Percentiles rank a stretch among this genome's conserved stretches.
These are phyloP conservation scores for Coelastrella sp. DNA, from an alignment of 139 green algal species.

Conservation along the genomic window DNA sequence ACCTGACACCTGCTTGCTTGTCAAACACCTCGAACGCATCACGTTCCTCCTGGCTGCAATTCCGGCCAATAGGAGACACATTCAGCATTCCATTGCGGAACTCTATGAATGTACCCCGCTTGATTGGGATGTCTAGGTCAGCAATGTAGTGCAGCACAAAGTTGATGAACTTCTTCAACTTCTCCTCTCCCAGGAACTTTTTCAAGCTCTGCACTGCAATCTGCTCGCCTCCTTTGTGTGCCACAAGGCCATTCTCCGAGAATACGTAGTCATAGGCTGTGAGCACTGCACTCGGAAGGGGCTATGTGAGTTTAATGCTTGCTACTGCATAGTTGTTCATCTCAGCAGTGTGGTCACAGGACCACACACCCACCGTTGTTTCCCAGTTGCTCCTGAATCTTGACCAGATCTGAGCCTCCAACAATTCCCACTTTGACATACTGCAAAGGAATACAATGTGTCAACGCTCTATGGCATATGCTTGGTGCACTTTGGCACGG, in stretches of 20 bases:
- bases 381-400: slow-evolving; percentile 98
- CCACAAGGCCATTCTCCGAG: slow-evolving; percentile 97
- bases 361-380: slow-evolving; percentile 67
- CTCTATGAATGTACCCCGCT: slow-evolving; percentile 99
- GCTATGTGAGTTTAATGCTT: not conserved
- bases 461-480: not conserved
- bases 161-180: slow-evolving; percentile 93
- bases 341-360: slow-evolving; percentile 7
- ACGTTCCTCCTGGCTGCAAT: slow-evolving; percentile 97
- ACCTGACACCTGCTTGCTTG: slow-evolving; percentile 76
- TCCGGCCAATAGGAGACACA: slow-evolving; percentile 96
- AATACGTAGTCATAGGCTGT: slow-evolving; percentile 96
- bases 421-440: slow-evolving; percentile 95
- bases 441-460: slow-evolving; percentile 51
- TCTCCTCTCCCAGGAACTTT: slow-evolving; percentile 81
- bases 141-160: slow-evolving; percentile 95
- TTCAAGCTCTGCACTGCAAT: slow-evolving; percentile 78
- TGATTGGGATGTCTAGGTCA: slow-evolving; percentile 98
- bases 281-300: slow-evolving; percentile 66
- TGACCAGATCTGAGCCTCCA: slow-evolving; percentile 95
- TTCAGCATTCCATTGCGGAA: slow-evolving; percentile 99
- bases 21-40: slow-evolving; percentile 97
- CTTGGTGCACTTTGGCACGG: not conserved
- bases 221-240: slow-evolving; percentile 87
- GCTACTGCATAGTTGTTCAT: not conserved